Evolutionary conservation across 345 rosid genomes (phyloP).

Genomic region (Boechera retrofracta): DNA sequence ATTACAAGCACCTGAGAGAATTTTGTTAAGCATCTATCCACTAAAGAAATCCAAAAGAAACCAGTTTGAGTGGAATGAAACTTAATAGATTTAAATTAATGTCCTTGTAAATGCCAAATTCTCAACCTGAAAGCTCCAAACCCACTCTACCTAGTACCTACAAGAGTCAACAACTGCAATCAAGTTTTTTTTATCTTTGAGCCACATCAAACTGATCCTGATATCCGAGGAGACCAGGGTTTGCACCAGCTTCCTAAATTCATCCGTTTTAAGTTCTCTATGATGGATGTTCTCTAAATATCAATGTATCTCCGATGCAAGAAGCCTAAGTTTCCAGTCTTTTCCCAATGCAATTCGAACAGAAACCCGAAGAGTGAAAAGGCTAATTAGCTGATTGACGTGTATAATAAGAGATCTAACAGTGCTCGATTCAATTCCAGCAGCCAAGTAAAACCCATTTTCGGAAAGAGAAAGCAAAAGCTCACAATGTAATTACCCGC

Average conservation of each 20-base stretch:
- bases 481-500: conserved; percentile 42
- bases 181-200: neutral
- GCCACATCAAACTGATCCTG: neutral
- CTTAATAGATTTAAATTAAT: neutral
- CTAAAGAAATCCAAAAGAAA: neutral
- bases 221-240: neutral
- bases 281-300: neutral
- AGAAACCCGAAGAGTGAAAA: conserved; percentile 4
- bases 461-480: conserved; percentile 4
- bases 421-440: neutral
- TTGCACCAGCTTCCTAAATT: neutral
- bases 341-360: neutral
- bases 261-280: neutral
- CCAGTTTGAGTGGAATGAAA: neutral
- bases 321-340: neutral
- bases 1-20: neutral
- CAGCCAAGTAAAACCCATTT: conserved; percentile 14
- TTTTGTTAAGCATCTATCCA: neutral
- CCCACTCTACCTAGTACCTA: conserved; percentile 16
- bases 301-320: conserved; percentile 2
- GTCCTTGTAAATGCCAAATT: neutral
- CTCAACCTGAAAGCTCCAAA: neutral
- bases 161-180: neutral
- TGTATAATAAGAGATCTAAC: neutral
- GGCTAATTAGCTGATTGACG: neutral